Evolutionary conservation across 2,329 filamentous ascomycete genomes (phyloP).

Genomic region (Xylaria sp.): DNA sequence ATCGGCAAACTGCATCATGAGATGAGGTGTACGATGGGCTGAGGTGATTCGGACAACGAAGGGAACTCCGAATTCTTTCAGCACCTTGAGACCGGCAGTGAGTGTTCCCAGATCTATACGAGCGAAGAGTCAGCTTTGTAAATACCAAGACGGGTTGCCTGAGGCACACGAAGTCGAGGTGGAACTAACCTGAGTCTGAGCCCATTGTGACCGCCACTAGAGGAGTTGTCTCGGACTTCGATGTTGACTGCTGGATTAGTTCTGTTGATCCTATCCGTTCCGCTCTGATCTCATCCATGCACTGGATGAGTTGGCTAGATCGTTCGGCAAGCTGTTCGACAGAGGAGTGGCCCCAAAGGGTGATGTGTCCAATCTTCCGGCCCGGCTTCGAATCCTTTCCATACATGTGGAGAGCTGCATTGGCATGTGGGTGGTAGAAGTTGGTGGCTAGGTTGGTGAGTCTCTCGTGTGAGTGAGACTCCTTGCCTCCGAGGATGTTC

Average conservation of each 20-base stretch:
- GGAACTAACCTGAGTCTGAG: conserved; percentile 56
- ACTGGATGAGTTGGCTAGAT: conserved; percentile 63
- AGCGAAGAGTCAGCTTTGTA: not conserved
- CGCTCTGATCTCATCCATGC: conserved; percentile 55
- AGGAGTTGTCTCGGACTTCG: conserved; percentile 37
- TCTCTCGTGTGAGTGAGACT: conserved; percentile 54
- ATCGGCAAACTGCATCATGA: conserved; percentile 63
- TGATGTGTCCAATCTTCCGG: conserved; percentile 94
- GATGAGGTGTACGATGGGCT: conserved; percentile 67
- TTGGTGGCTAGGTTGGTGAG: conserved; percentile 44
- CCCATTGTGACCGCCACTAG: conserved; percentile 78
- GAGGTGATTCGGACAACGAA: conserved; percentile 72
- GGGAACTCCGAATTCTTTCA: conserved; percentile 65
- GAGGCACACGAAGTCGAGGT: not conserved
- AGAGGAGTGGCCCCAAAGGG: conserved; percentile 65
- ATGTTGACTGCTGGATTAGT: conserved; percentile 18
- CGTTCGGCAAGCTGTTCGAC: conserved; percentile 54
- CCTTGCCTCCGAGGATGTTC: conserved; percentile 70
- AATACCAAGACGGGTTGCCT: not conserved
- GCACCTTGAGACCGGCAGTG: conserved; percentile 58
- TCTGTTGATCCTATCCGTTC: conserved; percentile 40
- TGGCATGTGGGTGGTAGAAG: conserved; percentile 41
- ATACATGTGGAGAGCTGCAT: conserved; percentile 73
- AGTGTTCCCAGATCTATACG: conserved; percentile 56
- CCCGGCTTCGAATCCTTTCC: conserved; percentile 83